These are phyloP conservation scores for Phytophthora ohioensis DNA, from an alignment of 352 stramenopile species.

Conservation along the genomic window DNA sequence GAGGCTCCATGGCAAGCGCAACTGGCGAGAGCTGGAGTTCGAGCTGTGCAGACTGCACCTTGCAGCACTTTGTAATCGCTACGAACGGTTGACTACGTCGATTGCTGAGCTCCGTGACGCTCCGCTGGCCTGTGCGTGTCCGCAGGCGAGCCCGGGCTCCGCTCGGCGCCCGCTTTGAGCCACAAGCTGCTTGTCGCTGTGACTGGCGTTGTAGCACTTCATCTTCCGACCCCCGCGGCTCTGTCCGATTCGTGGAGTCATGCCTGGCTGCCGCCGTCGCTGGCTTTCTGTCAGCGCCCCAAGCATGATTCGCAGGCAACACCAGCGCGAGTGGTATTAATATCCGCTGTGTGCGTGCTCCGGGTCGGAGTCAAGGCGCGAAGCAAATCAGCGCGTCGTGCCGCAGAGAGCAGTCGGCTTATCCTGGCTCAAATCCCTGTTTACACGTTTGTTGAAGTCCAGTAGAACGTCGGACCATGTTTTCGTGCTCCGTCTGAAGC, in stretches of 20 bases:
- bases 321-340: slow-evolving; percentile 13
- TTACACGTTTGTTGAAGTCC: slow-evolving; percentile 29
- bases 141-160: slow-evolving; percentile 5
- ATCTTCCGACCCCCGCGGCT: slow-evolving; percentile 41
- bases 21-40: slow-evolving; percentile 27
- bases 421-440: slow-evolving; percentile 19
- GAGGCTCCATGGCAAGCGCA: slow-evolving; percentile 26
- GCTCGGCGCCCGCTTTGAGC: slow-evolving; percentile 2
- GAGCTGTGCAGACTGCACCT: slow-evolving; percentile 2
- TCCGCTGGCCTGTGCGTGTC: slow-evolving; percentile 20
- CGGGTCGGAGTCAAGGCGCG: background rate
- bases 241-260: slow-evolving; percentile 35
- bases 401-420: slow-evolving; percentile 34
- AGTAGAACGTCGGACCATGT: slow-evolving; percentile 32
- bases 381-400: slow-evolving; percentile 35
- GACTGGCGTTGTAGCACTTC: slow-evolving; percentile 40
- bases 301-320: slow-evolving; percentile 20
- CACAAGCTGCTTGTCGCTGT: slow-evolving; percentile 31
- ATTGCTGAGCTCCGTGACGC: slow-evolving; percentile 31
- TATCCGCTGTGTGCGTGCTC: background rate
- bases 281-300: slow-evolving; percentile 33
- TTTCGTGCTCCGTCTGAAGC: slow-evolving; percentile 13
- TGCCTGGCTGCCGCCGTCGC: slow-evolving; percentile 23
- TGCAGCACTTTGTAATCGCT: slow-evolving; percentile 16
- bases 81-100: slow-evolving; percentile 12